These are phyloP conservation scores for Oldenlandia corymbosa DNA, from an alignment of 257 asterid species.

Conservation along the genomic window DNA sequence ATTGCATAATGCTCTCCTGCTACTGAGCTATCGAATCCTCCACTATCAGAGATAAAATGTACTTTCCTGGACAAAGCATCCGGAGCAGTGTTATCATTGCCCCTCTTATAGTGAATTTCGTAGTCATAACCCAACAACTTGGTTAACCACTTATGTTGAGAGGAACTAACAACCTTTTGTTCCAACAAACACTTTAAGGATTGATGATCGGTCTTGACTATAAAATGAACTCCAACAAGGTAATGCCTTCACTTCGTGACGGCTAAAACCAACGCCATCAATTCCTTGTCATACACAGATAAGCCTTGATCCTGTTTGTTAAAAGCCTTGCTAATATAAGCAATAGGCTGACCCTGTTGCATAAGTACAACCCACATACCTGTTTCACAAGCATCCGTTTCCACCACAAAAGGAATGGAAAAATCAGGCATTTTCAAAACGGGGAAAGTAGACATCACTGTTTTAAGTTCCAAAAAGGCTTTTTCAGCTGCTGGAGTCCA, in stretches of 20 bases:
- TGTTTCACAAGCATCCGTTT: neutral
- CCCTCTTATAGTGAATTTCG: neutral
- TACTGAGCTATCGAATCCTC: too few species aligned
- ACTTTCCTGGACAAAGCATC: neutral
- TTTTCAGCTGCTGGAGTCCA: neutral
- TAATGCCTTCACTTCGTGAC: neutral
- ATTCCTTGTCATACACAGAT: neutral
- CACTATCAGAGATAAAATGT: too few species aligned
- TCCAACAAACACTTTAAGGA: neutral
- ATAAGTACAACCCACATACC: neutral
- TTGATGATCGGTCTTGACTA: neutral
- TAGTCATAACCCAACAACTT: neutral
- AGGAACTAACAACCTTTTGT: neutral
- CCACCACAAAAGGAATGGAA: neutral
- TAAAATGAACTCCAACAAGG: neutral
- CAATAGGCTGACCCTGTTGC: neutral
- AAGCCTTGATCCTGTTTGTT: neutral
- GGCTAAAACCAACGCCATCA: neutral
- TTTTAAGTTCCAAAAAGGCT: neutral
- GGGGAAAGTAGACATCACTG: neutral
- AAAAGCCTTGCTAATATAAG: neutral
- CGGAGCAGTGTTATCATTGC: neutral
- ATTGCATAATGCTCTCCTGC: too few species aligned
- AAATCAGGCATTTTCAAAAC: neutral
- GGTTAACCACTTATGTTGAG: neutral